A percentile compares a stretch with the other conserved stretches of the same genome.
These are phyloP conservation scores for Coemansia sp. DNA, from an alignment of 192 early-diverging fungal genomes.

Conservation along the genomic window DNA sequence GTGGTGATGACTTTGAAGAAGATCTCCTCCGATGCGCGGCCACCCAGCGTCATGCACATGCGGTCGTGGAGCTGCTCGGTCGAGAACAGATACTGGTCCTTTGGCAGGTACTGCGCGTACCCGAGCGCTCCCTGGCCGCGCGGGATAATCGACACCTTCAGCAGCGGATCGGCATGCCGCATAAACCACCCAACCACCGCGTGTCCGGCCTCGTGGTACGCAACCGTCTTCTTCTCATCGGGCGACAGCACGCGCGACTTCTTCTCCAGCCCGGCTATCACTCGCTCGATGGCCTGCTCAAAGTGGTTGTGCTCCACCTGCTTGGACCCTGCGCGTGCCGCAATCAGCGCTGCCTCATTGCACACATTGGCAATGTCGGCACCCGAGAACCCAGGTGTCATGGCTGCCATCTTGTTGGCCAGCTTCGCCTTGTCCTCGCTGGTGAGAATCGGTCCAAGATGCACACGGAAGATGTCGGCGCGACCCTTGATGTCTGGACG, in stretches of 20 bases:
- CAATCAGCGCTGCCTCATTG: constrained; percentile 98
- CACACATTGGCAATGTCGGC: constrained; percentile 99
- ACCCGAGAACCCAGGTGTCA: constrained; percentile 98
- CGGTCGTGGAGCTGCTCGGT: constrained; percentile 88
- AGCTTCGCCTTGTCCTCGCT: constrained; percentile 77
- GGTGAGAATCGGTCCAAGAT: constrained; percentile 90
- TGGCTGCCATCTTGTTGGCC: constrained; percentile 84
- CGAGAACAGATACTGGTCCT: constrained; percentile 96
- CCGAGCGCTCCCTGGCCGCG: constrained; percentile 93
- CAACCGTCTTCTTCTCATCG: constrained; percentile 98
- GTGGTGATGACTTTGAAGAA: constrained; percentile 96
- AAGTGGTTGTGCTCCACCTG: constrained; percentile 87
- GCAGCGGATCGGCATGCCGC: constrained; percentile 90
- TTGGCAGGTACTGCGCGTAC: constrained; percentile 98
- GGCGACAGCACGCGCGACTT: constrained; percentile 93
- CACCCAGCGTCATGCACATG: constrained; percentile 89
- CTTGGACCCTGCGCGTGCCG: constrained; percentile 80
- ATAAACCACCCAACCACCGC: constrained; percentile 99
- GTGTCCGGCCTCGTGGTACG: constrained; percentile 99
- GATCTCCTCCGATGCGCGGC: constrained; percentile 85
- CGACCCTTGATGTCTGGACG: constrained; percentile 96
- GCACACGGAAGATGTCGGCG: constrained; percentile 95
- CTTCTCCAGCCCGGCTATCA: constrained; percentile 98
- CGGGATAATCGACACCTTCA: constrained; percentile 99
- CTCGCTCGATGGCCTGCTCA: constrained; percentile 97